phyloP scores from a whole-genome alignment of 306 rosid genomes.

The Glycyrrhiza uralensis region DNA sequence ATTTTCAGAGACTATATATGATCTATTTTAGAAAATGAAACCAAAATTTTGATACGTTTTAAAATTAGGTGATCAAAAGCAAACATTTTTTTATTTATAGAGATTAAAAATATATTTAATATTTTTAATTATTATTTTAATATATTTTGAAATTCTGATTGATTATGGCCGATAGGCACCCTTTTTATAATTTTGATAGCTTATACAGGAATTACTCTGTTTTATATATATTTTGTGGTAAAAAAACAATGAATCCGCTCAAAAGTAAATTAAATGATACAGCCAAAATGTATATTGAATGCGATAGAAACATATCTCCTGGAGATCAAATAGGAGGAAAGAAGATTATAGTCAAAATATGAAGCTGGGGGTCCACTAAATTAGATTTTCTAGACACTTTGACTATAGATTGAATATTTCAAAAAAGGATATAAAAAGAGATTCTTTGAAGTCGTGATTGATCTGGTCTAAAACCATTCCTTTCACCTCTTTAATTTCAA shows the following conservation, averaged over 20 bases:
- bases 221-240: no score
- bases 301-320: background rate
- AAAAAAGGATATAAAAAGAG: background rate
- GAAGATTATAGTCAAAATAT: background rate
- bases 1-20: no score
- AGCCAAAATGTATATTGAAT: background rate
- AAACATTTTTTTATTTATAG: no score
- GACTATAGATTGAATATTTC: constrained; percentile 35
- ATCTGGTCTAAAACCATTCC: constrained; percentile 19
- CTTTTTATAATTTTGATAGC: background rate
- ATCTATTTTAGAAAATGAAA: no score
- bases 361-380: background rate
- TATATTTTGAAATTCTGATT: background rate
- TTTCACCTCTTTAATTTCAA: constrained; percentile 22
- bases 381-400: constrained; percentile 16
- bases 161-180: background rate
- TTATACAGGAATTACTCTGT: no score
- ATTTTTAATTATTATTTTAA: no score
- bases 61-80: no score
- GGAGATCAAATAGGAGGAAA: background rate
- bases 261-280: background rate
- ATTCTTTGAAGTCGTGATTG: constrained; percentile 22
- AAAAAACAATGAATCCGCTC: background rate
- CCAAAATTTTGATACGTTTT: no score
- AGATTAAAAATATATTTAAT: no score